Base-by-base conservation (phyloP, 148 eudicot genomes). In the Beta vulgaris region DNA sequence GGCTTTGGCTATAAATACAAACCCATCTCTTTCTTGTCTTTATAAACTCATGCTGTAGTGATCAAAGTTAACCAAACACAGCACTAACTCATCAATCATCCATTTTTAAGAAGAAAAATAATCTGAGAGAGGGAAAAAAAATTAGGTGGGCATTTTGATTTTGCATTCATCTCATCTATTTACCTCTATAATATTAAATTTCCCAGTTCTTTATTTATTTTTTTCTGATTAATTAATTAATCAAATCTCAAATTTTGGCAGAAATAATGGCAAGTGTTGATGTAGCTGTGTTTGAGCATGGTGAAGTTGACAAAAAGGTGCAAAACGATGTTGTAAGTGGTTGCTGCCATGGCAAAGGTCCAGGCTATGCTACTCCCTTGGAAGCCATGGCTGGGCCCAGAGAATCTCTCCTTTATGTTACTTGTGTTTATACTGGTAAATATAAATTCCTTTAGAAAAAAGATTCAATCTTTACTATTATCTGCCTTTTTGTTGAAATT, bases 361-460 rank as follows among this genome's bases (percentile, higher is more conserved):
- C 98, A 44, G 98, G 98, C 7, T 93, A 91, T 79, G 92, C 96
- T 16, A 81, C 93, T 63, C 98, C 98, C 7, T 84, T 91, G 77
- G 91, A 85, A 13, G 98, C 96, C 82, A 91, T 93, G 96, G 34
- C 83, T 83, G 98, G 96, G n/a, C 96, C 98, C 48, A 88, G 35
- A 62, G 96, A 93, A 78, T 36, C 91, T 64, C 88, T 93, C 26
- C 82, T 93, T 63, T 93, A 91, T 85, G 96, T 91, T 73, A 93
- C 98, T 58, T 93, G 96, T 68, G 81, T 93, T 40, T 93, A 93
- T 77, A 60, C 91, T 53, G 98, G 98, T 91, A 86, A 21, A n/a
- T n/a, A n/a, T n/a, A n/a, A 35, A 2, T 58, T 16, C 14, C 13
- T 35, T 23, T 4, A 7, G 6, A 0, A 5, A 12, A 12, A 40